These are phyloP conservation scores for Scorias spongiosa DNA, from an alignment of 2,329 filamentous ascomycete species.

Conservation along the genomic window DNA sequence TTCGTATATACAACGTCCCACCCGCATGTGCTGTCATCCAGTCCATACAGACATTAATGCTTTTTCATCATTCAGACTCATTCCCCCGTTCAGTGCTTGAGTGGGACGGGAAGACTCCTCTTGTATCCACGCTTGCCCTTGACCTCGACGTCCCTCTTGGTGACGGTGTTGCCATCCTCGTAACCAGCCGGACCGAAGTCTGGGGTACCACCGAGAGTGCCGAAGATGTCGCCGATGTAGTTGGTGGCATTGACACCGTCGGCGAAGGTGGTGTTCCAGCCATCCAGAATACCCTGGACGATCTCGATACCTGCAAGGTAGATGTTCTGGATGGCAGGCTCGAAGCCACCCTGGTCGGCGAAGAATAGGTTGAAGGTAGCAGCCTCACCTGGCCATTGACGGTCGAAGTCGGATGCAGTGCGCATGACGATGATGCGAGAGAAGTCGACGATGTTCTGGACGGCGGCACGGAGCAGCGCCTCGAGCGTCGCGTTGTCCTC, in stretches of 20 bases:
- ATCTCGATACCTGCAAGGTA: slow-evolving; percentile 51
- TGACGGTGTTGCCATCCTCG: slow-evolving; percentile 1
- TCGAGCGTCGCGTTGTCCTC: slow-evolving; percentile 59
- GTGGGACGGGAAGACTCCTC: neutral
- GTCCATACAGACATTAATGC: too few species aligned
- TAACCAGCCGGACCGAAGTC: slow-evolving; percentile 5
- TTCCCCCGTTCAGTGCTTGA: neutral
- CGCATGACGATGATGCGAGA: slow-evolving; percentile 52
- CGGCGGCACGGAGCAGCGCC: slow-evolving; percentile 45
- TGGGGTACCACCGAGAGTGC: slow-evolving; percentile 42
- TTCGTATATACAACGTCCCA: too few species aligned
- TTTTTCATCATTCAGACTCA: too few species aligned
- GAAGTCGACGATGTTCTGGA: slow-evolving; percentile 47
- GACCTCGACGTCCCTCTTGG: slow-evolving; percentile 1
- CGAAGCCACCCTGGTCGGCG: slow-evolving; percentile 47
- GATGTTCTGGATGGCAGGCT: slow-evolving; percentile 48
- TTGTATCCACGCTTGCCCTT: slow-evolving; percentile 1
- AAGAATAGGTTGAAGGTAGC: slow-evolving; percentile 45
- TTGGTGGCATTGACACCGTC: slow-evolving; percentile 44
- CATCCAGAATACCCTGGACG: slow-evolving; percentile 44
- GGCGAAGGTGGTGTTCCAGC: slow-evolving; percentile 45
- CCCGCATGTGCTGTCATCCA: too few species aligned
- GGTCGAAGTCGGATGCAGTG: slow-evolving; percentile 56
- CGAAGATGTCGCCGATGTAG: slow-evolving; percentile 49
- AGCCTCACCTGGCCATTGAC: slow-evolving; percentile 43